Percentiles rank a stretch among this genome's conserved stretches.
Conservation (phyloP, 2,329 filamentous ascomycete species). For the Fusarium metavorans region DNA sequence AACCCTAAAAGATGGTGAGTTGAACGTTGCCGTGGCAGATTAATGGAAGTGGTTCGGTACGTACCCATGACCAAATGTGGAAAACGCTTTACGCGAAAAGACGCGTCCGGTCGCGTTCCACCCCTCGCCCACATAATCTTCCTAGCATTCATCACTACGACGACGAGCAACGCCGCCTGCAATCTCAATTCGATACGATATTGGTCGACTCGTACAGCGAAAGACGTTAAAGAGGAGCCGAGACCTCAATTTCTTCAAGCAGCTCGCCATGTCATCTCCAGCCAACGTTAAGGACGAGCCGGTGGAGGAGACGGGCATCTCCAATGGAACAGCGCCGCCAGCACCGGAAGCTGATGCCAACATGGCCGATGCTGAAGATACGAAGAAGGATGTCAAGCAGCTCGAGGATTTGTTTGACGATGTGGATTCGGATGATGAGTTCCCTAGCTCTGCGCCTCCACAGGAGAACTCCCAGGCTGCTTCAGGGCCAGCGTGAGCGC, state of each 20-base stretch:
- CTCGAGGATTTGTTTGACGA: conserved; percentile 71
- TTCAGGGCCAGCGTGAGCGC: conserved; percentile 58
- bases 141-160: conserved; percentile 29
- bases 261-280: conserved; percentile 43
- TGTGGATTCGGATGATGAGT: conserved; percentile 71
- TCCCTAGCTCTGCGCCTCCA: conserved; percentile 62
- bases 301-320: conserved; percentile 39
- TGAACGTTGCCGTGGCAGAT: neutral
- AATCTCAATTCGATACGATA: neutral
- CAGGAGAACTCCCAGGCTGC: conserved; percentile 56
- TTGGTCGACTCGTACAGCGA: neutral
- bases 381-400: conserved; percentile 60
- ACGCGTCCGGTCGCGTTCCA: conserved; percentile 38
- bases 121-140: conserved; percentile 27
- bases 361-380: conserved; percentile 41
- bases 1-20: neutral
- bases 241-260: conserved; percentile 39
- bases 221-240: neutral
- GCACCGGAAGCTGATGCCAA: conserved; percentile 34
- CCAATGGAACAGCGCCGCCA: conserved; percentile 23
- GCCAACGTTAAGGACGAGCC: conserved; percentile 44
- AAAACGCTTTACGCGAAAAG: conserved; percentile 44
- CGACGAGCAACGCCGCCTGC: conserved; percentile 22
- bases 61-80: conserved; percentile 18
- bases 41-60: conserved; percentile 4